Evolutionary conservation across 169 alveolate species (phyloP), one percentile per base, ranked within the genome.

Genomic region (Fabrea salina): DNA sequence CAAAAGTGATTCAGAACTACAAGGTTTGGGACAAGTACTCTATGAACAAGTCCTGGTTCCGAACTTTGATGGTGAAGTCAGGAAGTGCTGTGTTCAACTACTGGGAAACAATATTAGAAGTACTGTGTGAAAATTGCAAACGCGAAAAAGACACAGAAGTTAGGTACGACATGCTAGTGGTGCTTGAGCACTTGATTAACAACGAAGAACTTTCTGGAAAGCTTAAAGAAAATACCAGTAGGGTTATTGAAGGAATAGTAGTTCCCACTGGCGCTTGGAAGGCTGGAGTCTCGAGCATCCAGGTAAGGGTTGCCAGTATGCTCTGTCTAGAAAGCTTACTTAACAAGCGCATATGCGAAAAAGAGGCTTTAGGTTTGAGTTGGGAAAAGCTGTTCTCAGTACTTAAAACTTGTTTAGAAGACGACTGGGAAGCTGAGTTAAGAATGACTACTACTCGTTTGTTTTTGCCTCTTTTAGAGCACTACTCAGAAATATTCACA

Each of bases 351-450:
- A 54, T 85, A 57, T 79, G 87, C 32, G 58, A 79, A 6, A 72
- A 8, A 16, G n/a, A 16, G 1, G 50, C 39, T 11, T 1, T 61
- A 1, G 32, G 13, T 11, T 19, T 33, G 75, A 8, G 89, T 6
- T 47, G 71, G 76, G 67, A 85, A 41, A 90, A 85, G 44, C 75
- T 90, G 49, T 54, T 85, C 56, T 67, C 85, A 6, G 85, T 57
- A 32, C 58, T 90, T 6, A 87, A 87, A 83, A 70, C 83, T 2
- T 84, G 92, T 50, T 66, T 90, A 50, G 95, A 87, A 49, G 95
- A 90, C 59, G 95, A 90, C 67, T 90, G 89, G 89, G 92, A 91
- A 49, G 82, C 87, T 22, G 95, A 90, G 35, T 78, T 90, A 57
- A 80, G 95, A 75, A 83, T 82, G 77, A 64, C 92, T 54, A 67